These are phyloP conservation scores for Lactarius tabidus DNA, from an alignment of 768 basidiomycete species.

Conservation along the genomic window DNA sequence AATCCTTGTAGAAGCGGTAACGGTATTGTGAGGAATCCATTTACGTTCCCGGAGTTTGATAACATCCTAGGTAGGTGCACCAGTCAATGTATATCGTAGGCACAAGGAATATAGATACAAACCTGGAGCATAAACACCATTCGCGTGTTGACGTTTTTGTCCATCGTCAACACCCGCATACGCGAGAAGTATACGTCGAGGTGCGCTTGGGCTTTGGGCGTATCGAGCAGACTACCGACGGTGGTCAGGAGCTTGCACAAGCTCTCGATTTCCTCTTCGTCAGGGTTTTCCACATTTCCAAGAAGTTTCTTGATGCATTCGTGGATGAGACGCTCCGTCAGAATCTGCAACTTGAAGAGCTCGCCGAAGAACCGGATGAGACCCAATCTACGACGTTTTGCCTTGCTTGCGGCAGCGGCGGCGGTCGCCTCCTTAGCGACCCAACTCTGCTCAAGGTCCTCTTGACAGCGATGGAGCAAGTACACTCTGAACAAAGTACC, in stretches of 20 bases:
- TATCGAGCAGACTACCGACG: constrained; percentile 83
- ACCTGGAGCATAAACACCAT: constrained; percentile 97
- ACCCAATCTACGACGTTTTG: constrained; percentile 90
- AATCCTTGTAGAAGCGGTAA: constrained; percentile 81
- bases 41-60: constrained; percentile 81
- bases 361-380: constrained; percentile 98
- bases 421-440: constrained; percentile 81
- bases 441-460: constrained; percentile 98
- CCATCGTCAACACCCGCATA: constrained; percentile 79
- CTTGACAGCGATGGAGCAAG: constrained; percentile 92
- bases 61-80: constrained; percentile 59
- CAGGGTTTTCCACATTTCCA: constrained; percentile 89
- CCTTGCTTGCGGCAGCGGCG: constrained; percentile 82
- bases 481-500: constrained; percentile 97
- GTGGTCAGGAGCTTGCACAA: constrained; percentile 91
- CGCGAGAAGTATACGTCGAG: too few species aligned
- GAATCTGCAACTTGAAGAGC: constrained; percentile 97
- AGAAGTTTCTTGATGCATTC: constrained; percentile 96
- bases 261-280: constrained; percentile 97
- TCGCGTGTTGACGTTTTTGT: constrained; percentile 70
- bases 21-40: constrained; percentile 70
- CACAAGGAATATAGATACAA: constrained; percentile 28
- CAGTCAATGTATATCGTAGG: constrained; percentile 6
- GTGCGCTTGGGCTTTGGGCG: constrained; percentile 71
- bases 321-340: constrained; percentile 97